Conservation (phyloP, 2,329 filamentous ascomycete species). For the Ceratocystis destructans region DNA sequence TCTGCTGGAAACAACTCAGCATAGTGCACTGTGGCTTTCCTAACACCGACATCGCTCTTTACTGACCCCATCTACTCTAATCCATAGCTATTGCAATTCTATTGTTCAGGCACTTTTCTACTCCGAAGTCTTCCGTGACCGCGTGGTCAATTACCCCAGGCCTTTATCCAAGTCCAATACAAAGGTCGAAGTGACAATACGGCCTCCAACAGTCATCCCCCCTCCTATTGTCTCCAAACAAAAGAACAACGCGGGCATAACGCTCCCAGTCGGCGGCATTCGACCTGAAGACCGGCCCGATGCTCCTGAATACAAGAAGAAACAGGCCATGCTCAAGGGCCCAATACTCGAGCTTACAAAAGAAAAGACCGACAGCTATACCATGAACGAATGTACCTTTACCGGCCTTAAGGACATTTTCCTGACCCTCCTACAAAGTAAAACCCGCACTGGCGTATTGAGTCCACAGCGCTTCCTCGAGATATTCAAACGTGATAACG, state of each 20-base stretch:
- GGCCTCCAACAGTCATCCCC: slow-evolving; percentile 38
- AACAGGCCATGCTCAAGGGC: slow-evolving; percentile 75
- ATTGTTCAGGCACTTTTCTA: slow-evolving; percentile 96
- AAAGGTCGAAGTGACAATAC: slow-evolving; percentile 48
- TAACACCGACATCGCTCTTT: background rate
- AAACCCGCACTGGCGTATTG: slow-evolving; percentile 73
- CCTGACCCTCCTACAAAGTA: slow-evolving; percentile 69
- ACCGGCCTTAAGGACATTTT: slow-evolving; percentile 95
- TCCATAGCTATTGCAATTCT: slow-evolving; percentile 82
- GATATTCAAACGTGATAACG: slow-evolving; percentile 84
- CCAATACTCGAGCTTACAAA: slow-evolving; percentile 75
- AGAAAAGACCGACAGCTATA: slow-evolving; percentile 66
- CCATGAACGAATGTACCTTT: slow-evolving; percentile 90
- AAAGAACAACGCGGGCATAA: slow-evolving; percentile 11
- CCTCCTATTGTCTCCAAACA: slow-evolving; percentile 29
- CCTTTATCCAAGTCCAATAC: slow-evolving; percentile 56
- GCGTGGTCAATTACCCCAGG: slow-evolving; percentile 80
- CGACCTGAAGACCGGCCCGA: slow-evolving; percentile 87
- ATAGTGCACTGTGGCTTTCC: background rate
- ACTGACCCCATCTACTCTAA: background rate
- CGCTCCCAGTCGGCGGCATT: slow-evolving; percentile 29
- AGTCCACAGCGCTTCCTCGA: slow-evolving; percentile 89
- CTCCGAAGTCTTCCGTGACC: slow-evolving; percentile 82
- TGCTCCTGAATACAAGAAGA: slow-evolving; percentile 95
- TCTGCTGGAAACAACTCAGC: background rate